Evolutionary conservation across 2,329 filamentous ascomycete genomes (phyloP).

Genomic region (Immersiporthe knoxdaviesiana): DNA sequence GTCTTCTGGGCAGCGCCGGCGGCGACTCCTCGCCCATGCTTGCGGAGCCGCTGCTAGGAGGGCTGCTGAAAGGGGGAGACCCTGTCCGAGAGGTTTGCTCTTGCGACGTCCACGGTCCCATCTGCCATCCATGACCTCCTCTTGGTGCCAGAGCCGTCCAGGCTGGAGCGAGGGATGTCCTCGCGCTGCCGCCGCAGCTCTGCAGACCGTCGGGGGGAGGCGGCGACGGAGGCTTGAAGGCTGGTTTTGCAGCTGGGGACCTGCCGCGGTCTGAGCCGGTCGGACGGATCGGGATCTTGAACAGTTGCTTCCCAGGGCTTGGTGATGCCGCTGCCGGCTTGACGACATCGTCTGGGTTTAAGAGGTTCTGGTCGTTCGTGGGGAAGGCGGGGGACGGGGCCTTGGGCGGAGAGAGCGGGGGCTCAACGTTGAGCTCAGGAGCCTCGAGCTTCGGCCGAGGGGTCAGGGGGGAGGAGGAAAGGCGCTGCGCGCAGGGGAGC

Average conservation of each 20-base stretch:
- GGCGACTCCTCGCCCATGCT: constrained; percentile 59
- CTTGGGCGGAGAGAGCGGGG: constrained; percentile 71
- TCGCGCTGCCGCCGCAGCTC: constrained; percentile 59
- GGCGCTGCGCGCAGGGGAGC: constrained; percentile 35
- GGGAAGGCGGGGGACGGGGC: constrained; percentile 41
- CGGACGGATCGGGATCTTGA: constrained; percentile 59
- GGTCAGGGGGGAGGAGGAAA: constrained; percentile 52
- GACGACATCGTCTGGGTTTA: constrained; percentile 52
- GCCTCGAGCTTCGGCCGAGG: constrained; percentile 49
- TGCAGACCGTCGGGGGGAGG: constrained; percentile 66
- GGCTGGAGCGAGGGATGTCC: constrained; percentile 54
- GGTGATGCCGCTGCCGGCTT: constrained; percentile 44
- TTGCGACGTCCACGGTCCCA: constrained; percentile 38
- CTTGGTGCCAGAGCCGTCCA: constrained; percentile 63
- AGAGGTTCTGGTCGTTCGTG: constrained; percentile 47
- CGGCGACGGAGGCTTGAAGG: constrained; percentile 62
- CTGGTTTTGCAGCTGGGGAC: constrained; percentile 54
- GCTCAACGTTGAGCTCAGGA: constrained; percentile 70
- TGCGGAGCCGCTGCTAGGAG: constrained; percentile 67
- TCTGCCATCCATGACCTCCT: constrained; percentile 36
- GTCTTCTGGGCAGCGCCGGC: constrained; percentile 53
- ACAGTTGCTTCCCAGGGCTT: constrained; percentile 49
- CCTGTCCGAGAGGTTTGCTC: constrained; percentile 45
- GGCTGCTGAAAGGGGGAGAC: constrained; percentile 88
- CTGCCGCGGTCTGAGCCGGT: constrained; percentile 33